Percentiles rank a stretch among this genome's conserved stretches.
phyloP scores from a whole-genome alignment of 768 basidiomycete genomes.

The Postia placenta region DNA sequence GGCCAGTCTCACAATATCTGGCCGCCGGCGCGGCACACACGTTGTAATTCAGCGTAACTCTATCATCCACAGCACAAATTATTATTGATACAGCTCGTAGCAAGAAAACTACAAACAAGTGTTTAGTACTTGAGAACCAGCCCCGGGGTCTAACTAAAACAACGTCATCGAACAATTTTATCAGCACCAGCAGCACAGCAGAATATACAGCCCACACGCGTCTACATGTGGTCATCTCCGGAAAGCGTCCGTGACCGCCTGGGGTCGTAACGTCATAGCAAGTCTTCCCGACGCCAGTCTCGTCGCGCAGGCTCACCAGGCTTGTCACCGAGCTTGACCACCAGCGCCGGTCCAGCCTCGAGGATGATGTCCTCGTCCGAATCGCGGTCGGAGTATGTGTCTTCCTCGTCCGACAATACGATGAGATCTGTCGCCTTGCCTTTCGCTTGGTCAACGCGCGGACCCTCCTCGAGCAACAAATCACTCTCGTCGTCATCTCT shows the following conservation, averaged over 20 bases:
- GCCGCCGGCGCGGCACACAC: too few species aligned
- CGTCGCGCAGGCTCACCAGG: neutral
- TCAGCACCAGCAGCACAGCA: neutral
- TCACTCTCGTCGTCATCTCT: conserved; percentile 28
- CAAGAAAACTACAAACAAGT: neutral
- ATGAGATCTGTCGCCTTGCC: conserved; percentile 27
- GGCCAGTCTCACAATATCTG: too few species aligned
- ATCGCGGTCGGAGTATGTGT: conserved; percentile 35
- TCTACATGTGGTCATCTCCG: neutral
- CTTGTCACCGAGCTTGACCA: conserved; percentile 30
- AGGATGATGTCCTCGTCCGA: conserved; percentile 68
- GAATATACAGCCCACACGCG: neutral
- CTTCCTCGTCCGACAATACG: conserved; percentile 31
- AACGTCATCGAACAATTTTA: neutral
- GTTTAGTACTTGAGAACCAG: neutral
- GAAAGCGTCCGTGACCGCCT: conserved; percentile 2
- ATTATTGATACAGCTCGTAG: conserved; percentile 1
- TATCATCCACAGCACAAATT: neutral
- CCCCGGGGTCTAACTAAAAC: conserved; percentile 1
- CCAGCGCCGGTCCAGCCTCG: conserved; percentile 64
- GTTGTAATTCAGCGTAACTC: too few species aligned
- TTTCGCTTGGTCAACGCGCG: conserved; percentile 38
- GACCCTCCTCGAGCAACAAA: conserved; percentile 50
- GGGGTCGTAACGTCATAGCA: neutral
- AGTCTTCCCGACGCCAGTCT: conserved; percentile 5